phyloP scores from a whole-genome alignment of 2,329 filamentous ascomycete genomes.

The Tricladium varicosporioides region DNA sequence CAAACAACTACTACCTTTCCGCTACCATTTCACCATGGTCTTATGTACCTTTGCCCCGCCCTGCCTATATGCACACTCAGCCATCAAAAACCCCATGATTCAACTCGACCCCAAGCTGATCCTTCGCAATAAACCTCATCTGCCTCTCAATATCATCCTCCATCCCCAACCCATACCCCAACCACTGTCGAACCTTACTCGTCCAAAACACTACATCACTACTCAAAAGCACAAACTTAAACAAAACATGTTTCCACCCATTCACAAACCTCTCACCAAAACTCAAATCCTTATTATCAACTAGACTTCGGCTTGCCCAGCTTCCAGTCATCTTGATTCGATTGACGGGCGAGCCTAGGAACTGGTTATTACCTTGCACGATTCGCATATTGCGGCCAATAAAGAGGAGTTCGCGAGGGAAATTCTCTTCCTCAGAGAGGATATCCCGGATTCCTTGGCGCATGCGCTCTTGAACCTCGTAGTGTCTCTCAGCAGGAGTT shows the following conservation, averaged over 20 bases:
- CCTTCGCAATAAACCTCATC: constrained; percentile 85
- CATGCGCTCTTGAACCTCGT: constrained; percentile 72
- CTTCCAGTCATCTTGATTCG: constrained; percentile 89
- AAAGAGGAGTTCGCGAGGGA: constrained; percentile 70
- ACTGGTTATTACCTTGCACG: constrained; percentile 72
- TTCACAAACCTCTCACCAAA: constrained; percentile 63
- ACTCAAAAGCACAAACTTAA: constrained; percentile 70
- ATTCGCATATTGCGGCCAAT: constrained; percentile 72
- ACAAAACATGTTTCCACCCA: constrained; percentile 76
- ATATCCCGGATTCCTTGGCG: constrained; percentile 64
- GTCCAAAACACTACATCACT: constrained; percentile 84
- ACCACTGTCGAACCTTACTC: constrained; percentile 71
- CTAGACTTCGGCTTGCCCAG: constrained; percentile 85
- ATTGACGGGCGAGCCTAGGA: constrained; percentile 72
- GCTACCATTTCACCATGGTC: too few species aligned
- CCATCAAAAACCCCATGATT: constrained; percentile 89
- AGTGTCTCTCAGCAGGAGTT: constrained; percentile 59
- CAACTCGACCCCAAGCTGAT: constrained; percentile 81
- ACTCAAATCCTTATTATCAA: constrained; percentile 66
- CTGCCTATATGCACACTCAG: constrained; percentile 40
- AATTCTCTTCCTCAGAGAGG: constrained; percentile 66
- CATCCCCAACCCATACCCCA: constrained; percentile 80
- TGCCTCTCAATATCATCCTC: constrained; percentile 89
- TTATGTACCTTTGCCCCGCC: too few species aligned
- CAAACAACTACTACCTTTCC: too few species aligned